Conservation (phyloP, 208 protist genomes). For the Leptomonas seymouri region DNA sequence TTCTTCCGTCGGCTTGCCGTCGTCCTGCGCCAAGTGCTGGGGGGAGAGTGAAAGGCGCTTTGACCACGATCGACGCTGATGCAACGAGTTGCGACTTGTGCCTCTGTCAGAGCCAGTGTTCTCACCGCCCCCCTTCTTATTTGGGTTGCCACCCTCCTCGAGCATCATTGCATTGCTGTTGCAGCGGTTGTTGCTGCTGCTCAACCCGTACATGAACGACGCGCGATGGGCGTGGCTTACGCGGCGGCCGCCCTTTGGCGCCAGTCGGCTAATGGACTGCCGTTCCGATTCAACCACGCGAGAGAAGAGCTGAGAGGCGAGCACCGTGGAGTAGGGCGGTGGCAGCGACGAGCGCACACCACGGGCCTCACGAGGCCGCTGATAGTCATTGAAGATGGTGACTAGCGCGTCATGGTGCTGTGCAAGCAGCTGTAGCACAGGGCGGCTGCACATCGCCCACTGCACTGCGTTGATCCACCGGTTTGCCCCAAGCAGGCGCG, state of each 20-base stretch:
- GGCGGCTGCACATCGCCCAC: conserved; percentile 24
- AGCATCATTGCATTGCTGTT: not conserved
- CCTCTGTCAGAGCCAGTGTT: not conserved
- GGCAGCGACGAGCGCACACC: conserved; percentile 60
- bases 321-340: conserved; percentile 37
- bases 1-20: not conserved
- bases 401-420: conserved; percentile 49
- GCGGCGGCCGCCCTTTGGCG: conserved; percentile 1
- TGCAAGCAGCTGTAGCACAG: conserved; percentile 34
- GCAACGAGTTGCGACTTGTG: not conserved
- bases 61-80: not conserved
- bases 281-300: conserved; percentile 18
- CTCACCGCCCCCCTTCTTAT: not conserved
- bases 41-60: not conserved
- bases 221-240: conserved; percentile 17
- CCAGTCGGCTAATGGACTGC: conserved; percentile 7
- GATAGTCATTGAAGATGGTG: conserved; percentile 48
- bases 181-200: conserved; percentile 1
- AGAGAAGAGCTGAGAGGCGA: conserved; percentile 24
- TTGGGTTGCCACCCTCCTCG: not conserved
- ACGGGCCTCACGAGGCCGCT: conserved; percentile 54
- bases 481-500: conserved; percentile 48
- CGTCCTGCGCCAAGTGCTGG: not conserved
- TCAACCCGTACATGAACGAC: conserved; percentile 18
- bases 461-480: conserved; percentile 24